Base-by-base conservation (phyloP, 164 flowering plant species). In the Houttuynia cordata region DNA sequence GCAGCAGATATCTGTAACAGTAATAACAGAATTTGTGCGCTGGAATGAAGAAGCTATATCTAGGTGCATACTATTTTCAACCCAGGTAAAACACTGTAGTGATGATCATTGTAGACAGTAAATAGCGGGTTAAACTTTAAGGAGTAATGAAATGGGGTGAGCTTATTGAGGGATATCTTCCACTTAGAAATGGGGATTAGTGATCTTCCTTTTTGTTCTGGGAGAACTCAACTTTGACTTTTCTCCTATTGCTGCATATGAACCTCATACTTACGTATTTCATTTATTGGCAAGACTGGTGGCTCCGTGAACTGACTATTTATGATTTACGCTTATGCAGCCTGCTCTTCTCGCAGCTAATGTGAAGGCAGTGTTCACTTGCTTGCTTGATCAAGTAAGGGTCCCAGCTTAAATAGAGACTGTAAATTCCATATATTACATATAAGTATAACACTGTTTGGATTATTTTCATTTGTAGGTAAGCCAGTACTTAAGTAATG, bases 41-140 rank as follows among this genome's bases (percentile, higher is more conserved):
- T 94, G 99, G 99, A 94, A 94, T 76, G 97, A 94, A 73, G 99
- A 94, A 73, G 95, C 99, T 68, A 79, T 91, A 55, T 77, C 95
- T 54, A 83, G 99, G 79, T 88, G 96, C 75, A 83, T 82, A 54
- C 69, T 91, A 75, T 82, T 94, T 71, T 85, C 99, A 37, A 79
- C 94, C 68, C 99, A 86, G 83, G 97, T 91, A 67, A 70, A 67
- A 23, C 13, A 30, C 14, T 60, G 53, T 45, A 47, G 54, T 19
- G n/a, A 53, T 7, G 18, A 10, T 20, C 20, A 53, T 6, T 53
- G 19, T 18, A 53, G 12, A 19, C 49, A 45, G 13, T 45, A 12
- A 45, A 45, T 17, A 1, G 17, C 17, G 3, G 12, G 2, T 45
- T 45, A 12, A 12, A 8, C 12, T 2, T 30, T 30, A 30, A 30